Conservation (phyloP, 441 rosid species). For the Euphorbia schlechtendalii region DNA sequence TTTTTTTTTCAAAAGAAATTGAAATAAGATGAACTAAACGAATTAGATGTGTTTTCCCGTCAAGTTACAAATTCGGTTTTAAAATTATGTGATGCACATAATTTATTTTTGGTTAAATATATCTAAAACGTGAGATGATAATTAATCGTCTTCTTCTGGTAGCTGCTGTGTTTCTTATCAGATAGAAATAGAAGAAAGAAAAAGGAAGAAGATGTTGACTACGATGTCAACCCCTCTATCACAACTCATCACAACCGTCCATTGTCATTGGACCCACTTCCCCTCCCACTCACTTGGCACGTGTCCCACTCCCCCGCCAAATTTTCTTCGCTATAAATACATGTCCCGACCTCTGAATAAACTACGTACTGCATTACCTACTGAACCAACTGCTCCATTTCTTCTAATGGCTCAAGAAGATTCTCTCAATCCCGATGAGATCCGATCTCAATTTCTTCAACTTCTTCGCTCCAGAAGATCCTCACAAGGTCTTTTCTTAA, state of each 20-base stretch:
- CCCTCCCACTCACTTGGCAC: conserved; percentile 9
- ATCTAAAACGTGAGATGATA: too few relatives aligned
- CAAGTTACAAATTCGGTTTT: too few relatives aligned
- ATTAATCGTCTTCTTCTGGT: too few relatives aligned
- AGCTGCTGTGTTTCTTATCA: too few relatives aligned
- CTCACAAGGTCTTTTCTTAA: conserved; percentile 30
- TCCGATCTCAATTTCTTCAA: conserved; percentile 49
- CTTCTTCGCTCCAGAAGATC: conserved; percentile 51
- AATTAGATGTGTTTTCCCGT: too few relatives aligned
- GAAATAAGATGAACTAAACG: too few relatives aligned
- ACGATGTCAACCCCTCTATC: too few relatives aligned
- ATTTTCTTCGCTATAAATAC: conserved; percentile 14
- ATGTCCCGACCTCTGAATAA: neutral
- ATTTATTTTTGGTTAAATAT: too few relatives aligned
- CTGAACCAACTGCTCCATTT: neutral
- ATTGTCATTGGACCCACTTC: neutral
- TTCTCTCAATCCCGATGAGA: conserved; percentile 18
- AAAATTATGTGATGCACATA: too few relatives aligned
- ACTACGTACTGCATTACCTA: neutral
- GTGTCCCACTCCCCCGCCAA: conserved; percentile 24
- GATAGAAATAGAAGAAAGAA: too few relatives aligned
- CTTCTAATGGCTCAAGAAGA: conserved; percentile 3
- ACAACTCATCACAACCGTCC: neutral
- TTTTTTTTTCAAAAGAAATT: too few relatives aligned
- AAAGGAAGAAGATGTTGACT: too few relatives aligned